These are phyloP conservation scores for Ramaria rubella DNA, from an alignment of 768 basidiomycete species.

Conservation along the genomic window DNA sequence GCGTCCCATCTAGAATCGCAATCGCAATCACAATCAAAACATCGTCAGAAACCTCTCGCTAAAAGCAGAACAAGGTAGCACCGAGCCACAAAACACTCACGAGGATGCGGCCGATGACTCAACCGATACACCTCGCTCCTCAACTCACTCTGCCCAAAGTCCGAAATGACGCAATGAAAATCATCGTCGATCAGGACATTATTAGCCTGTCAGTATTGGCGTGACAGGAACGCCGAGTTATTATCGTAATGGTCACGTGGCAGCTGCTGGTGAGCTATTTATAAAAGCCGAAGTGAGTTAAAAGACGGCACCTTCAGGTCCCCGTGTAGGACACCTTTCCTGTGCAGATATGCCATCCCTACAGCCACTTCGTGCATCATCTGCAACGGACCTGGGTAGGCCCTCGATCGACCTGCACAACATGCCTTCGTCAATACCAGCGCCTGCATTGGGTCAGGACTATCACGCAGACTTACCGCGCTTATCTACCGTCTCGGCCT, in stretches of 20 bases:
- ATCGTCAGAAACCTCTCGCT: background rate
- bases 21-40: background rate
- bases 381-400: constrained; percentile 40
- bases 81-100: constrained; percentile 19
- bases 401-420: constrained; percentile 21
- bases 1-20: constrained; percentile 46
- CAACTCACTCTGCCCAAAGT: constrained; percentile 81
- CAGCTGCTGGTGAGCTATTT: background rate
- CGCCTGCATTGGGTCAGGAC: constrained; percentile 1
- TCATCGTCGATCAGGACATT: constrained; percentile 73
- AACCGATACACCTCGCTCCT: constrained; percentile 62
- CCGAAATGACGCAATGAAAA: constrained; percentile 64
- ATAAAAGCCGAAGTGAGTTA: background rate
- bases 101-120: constrained; percentile 39
- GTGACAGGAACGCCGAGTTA: background rate
- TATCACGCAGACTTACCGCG: constrained; percentile 13
- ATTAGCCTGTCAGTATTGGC: constrained; percentile 38
- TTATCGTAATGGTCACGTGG: background rate
- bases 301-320: constrained; percentile 69
- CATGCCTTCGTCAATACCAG: constrained; percentile 1
- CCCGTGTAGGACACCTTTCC: constrained; percentile 63
- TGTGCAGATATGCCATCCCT: constrained; percentile 79
- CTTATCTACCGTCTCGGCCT: constrained; percentile 22
- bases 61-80: background rate
- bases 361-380: constrained; percentile 69